Evolutionary conservation across 805 yeast species (phyloP), one percentile per base, ranked within the genome.

Genomic region (Kluyveromyces dobzhanskii): DNA sequence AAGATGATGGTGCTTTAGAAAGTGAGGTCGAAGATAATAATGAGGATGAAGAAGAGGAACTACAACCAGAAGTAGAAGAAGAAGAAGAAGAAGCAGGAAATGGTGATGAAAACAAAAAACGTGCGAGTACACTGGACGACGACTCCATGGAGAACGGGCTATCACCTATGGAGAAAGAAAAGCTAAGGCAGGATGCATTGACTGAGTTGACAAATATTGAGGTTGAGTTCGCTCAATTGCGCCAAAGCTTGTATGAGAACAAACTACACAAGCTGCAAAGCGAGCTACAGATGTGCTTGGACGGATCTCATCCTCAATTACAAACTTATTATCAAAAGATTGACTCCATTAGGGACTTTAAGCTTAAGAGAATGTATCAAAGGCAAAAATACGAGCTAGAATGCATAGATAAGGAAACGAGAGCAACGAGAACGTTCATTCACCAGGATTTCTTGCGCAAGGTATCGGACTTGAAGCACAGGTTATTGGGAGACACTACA

Each of bases 221-320:
- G 57, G 67, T 80, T 30, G 82, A 81, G 39, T 92, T 88, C 68
- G 97, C 97, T 5, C 70, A 74, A 44, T 67, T 90, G 40, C 75
- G 96, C 46, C 97, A 92, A 58, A 73, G 74, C 51, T 65, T 92
- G 36, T 90, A 83, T 59, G 87, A 82, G 44, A 95, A 87, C 56
- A 88, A 85, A 57, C 65, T 88, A 53, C 67, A 73, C 27, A 74
- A 84, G 45, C 70, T 84, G 46, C 85, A 85, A 48, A 80, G 82
- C 32, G 98, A 92, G 58, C 65, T 90, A 44, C 81, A 81, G 51
- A 75, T 90, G 71, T 88, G 97, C 62, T 65, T 80, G 25, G 81
- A 80, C 45, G 96, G 96, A 10, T 75, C 86, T 16, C 98, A 92
- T 60, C 97, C 97, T 0, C 96, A 88, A 50, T 70, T 90, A 39